phyloP scores from a whole-genome alignment of 345 rosid genomes.

The Rhodamnia rubescens region DNA sequence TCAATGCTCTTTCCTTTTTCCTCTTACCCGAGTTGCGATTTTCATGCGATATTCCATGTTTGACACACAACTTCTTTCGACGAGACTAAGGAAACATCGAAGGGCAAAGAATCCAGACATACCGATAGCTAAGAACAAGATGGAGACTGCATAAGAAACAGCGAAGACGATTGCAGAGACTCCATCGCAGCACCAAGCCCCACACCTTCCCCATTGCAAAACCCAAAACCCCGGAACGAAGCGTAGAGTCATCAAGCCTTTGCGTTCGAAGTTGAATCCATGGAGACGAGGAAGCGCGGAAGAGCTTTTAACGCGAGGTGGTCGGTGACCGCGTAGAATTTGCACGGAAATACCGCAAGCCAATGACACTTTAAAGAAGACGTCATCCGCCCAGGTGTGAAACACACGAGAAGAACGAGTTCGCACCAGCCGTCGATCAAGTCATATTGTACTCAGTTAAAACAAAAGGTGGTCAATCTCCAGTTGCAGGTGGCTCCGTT shows the following conservation, averaged over 20 bases:
- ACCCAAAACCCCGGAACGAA: not conserved
- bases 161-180: constrained; percentile 1
- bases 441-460: not conserved
- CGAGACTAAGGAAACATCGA: not conserved
- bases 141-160: constrained; percentile 9
- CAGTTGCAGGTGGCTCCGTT: not conserved
- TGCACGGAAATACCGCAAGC: not conserved
- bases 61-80: not conserved
- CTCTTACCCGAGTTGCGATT: not conserved
- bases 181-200: not conserved
- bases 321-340: not conserved
- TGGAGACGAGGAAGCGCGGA: not conserved
- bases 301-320: not conserved
- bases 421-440: not conserved
- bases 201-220: not conserved
- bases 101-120: not conserved
- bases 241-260: not conserved
- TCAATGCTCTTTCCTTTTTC: not conserved
- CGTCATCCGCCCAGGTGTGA: not conserved
- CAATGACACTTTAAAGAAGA: not conserved
- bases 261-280: not conserved
- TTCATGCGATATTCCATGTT: not conserved
- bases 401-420: not conserved
- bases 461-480: not conserved
- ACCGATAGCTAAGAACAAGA: constrained; percentile 17